phyloP scores from a whole-genome alignment of 1,284 basidiomycete genomes.

The Clitocybe nebularis region DNA sequence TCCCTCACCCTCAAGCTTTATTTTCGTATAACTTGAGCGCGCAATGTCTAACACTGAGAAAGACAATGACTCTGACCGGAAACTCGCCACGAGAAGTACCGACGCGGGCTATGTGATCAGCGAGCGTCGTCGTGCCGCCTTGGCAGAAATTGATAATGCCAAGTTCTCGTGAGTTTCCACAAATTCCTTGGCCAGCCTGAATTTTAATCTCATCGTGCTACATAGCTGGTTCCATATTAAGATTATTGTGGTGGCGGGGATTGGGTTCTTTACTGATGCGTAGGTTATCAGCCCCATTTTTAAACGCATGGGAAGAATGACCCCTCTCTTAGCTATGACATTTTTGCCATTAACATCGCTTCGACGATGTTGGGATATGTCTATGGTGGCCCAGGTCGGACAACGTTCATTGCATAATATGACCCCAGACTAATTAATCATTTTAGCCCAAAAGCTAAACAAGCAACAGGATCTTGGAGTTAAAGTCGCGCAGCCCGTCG shows the following conservation, averaged over 20 bases:
- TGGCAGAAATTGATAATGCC: conserved; percentile 75
- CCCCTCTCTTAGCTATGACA: conserved; percentile 49
- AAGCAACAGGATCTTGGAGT: conserved; percentile 68
- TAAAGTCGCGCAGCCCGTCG: conserved; percentile 72
- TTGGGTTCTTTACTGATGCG: conserved; percentile 84
- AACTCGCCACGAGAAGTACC: conserved; percentile 60
- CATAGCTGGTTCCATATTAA: conserved; percentile 66
- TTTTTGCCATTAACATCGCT: conserved; percentile 76
- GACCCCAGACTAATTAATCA: background rate
- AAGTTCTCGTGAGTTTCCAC: conserved; percentile 52
- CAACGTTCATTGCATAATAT: conserved; percentile 20
- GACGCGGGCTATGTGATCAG: conserved; percentile 50
- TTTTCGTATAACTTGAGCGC: background rate
- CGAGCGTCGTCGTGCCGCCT: conserved; percentile 62
- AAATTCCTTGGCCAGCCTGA: background rate
- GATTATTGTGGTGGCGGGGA: conserved; percentile 69
- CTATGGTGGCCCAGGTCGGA: conserved; percentile 48
- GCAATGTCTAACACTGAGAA: conserved; percentile 15
- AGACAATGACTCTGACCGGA: conserved; percentile 21
- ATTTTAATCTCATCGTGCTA: background rate
- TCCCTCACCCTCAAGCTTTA: background rate
- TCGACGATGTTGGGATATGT: conserved; percentile 75
- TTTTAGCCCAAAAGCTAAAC: conserved; percentile 39
- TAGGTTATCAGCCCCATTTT: conserved; percentile 29
- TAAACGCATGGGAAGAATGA: background rate